phyloP scores from a whole-genome alignment of 2,329 filamentous ascomycete species.

The Aspergillaceae sp. region DNA sequence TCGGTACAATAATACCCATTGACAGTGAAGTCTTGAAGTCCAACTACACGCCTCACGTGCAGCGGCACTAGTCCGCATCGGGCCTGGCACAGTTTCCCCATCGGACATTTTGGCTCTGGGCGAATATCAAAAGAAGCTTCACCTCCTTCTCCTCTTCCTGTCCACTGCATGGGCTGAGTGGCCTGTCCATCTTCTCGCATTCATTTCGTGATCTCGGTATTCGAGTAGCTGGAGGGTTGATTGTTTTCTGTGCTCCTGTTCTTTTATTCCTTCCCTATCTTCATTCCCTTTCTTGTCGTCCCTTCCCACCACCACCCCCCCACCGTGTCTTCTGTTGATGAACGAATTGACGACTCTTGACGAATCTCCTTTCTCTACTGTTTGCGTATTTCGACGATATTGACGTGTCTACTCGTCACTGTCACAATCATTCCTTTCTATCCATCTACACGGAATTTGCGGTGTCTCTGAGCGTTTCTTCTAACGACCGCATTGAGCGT shows the following conservation, averaged over 20 bases:
- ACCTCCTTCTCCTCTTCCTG: background rate
- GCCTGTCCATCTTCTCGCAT: background rate
- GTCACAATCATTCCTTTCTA: slow-evolving; percentile 3
- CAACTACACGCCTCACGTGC: slow-evolving; percentile 1
- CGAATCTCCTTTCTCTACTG: slow-evolving; percentile 29
- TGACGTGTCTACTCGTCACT: slow-evolving; percentile 8
- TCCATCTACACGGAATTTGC: background rate
- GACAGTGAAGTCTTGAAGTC: background rate
- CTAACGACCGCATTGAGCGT: slow-evolving; percentile 12
- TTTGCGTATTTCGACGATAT: slow-evolving; percentile 15
- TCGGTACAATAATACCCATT: background rate
- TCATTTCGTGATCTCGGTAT: background rate
- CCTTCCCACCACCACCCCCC: slow-evolving; percentile 8
- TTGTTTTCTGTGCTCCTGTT: slow-evolving; percentile 1
- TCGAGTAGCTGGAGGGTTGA: background rate
- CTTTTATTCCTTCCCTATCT: slow-evolving; percentile 2
- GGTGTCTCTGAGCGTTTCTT: slow-evolving; percentile 4
- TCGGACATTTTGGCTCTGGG: background rate
- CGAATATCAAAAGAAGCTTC: background rate
- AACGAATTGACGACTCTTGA: slow-evolving; percentile 35
- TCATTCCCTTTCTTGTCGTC: slow-evolving; percentile 4
- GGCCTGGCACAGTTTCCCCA: background rate
- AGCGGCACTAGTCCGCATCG: background rate
- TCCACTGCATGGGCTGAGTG: background rate
- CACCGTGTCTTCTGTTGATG: slow-evolving; percentile 10